Percentiles rank a stretch among this genome's conserved stretches.
phyloP scores from a whole-genome alignment of 768 basidiomycete species.

The Paxillus rubicundulus region DNA sequence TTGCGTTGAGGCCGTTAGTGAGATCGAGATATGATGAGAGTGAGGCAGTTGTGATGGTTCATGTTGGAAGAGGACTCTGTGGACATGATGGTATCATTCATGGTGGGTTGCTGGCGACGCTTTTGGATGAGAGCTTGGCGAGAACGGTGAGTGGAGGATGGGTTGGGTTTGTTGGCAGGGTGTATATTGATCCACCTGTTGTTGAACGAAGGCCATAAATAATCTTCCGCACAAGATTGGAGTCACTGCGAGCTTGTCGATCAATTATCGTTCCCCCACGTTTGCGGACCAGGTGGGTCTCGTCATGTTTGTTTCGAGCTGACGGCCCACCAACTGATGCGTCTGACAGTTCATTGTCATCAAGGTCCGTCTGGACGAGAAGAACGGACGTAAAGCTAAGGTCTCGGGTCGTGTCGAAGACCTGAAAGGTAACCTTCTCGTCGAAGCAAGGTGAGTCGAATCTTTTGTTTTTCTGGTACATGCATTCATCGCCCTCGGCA shows the following conservation, averaged over 20 bases:
- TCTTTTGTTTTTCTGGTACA: not conserved
- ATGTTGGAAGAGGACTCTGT: constrained; percentile 84
- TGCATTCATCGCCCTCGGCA: not conserved
- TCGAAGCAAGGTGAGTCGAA: constrained; percentile 71
- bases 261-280: constrained; percentile 86
- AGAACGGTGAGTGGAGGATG: constrained; percentile 57
- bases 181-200: too few relatives aligned
- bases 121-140: constrained; percentile 83
- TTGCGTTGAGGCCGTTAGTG: constrained; percentile 78
- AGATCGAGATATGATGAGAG: constrained; percentile 72
- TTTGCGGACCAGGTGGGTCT: constrained; percentile 75
- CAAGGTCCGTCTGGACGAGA: constrained; percentile 60
- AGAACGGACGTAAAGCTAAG: constrained; percentile 73
- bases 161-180: too few relatives aligned
- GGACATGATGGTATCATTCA: constrained; percentile 95
- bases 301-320: not conserved
- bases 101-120: constrained; percentile 86
- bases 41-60: constrained; percentile 69
- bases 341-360: constrained; percentile 77
- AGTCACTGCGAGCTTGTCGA: constrained; percentile 81
- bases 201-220: constrained; percentile 60
- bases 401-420: constrained; percentile 77
- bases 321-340: not conserved
- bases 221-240: constrained; percentile 89
- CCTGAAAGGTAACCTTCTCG: constrained; percentile 75